Evolutionary conservation across 129 eudicot species (phyloP).

Genomic region (Tagetes patula): DNA sequence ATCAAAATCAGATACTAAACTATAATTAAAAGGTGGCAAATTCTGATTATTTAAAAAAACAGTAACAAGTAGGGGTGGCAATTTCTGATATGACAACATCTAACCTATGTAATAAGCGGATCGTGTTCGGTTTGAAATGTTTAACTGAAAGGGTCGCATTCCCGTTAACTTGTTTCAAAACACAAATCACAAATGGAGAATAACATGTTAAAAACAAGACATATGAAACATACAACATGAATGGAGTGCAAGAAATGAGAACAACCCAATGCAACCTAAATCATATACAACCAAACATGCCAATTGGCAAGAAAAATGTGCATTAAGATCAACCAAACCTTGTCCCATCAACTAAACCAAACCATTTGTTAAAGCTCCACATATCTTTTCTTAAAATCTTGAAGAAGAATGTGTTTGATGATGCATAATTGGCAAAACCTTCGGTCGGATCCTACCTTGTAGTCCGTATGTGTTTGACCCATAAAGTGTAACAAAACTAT

Average conservation of each 20-base stretch:
- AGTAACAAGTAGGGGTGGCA: not conserved
- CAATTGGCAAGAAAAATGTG: conserved; percentile 22
- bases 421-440: not conserved
- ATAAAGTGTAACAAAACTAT: not conserved
- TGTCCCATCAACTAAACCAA: conserved; percentile 23
- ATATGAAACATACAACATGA: conserved; percentile 19
- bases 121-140: no score
- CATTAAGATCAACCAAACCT: conserved; percentile 14
- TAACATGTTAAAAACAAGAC: not conserved
- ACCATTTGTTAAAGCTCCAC: not conserved
- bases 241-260: conserved; percentile 20
- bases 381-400: conserved; percentile 1
- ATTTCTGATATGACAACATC: no score
- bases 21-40: not conserved
- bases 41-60: not conserved
- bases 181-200: not conserved
- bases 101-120: no score
- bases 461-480: conserved; percentile 1
- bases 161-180: not conserved
- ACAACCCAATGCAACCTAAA: not conserved
- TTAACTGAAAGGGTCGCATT: no score
- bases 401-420: not conserved
- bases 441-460: not conserved
- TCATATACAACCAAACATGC: conserved; percentile 21
- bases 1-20: not conserved